Evolutionary conservation across 2,329 filamentous ascomycete species (phyloP).

Genomic region (Lojkania enalia): DNA sequence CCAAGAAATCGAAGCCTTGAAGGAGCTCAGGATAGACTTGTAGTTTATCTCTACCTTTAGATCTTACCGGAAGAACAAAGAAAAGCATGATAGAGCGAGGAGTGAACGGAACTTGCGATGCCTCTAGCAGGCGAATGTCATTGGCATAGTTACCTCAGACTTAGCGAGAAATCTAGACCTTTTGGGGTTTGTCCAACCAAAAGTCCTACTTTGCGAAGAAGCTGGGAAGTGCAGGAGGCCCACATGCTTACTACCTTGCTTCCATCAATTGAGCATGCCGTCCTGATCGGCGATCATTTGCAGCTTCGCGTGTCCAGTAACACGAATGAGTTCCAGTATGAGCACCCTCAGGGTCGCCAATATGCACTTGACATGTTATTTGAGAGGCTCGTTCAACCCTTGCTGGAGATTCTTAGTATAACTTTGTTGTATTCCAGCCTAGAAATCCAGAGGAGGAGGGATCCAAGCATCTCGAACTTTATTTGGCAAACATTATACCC

Average conservation of each 20-base stretch:
- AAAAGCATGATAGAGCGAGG: constrained; percentile 19
- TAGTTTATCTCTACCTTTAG: constrained; percentile 15
- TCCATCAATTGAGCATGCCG: constrained; percentile 61
- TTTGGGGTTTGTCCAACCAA: constrained; percentile 52
- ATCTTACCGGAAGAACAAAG: constrained; percentile 17
- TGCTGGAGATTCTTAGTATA: constrained; percentile 6
- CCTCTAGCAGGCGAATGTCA: constrained; percentile 49
- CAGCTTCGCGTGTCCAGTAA: constrained; percentile 62
- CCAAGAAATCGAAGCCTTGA: too few species aligned
- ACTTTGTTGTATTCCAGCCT: constrained; percentile 49
- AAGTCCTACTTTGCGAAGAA: constrained; percentile 66
- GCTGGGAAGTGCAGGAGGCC: constrained; percentile 68
- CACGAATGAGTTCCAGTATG: constrained; percentile 56
- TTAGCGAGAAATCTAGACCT: constrained; percentile 56
- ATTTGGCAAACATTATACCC: constrained; percentile 62
- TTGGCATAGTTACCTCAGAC: constrained; percentile 63
- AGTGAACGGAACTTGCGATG: constrained; percentile 40
- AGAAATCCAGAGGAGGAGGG: constrained; percentile 65
- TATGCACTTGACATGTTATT: constrained; percentile 63
- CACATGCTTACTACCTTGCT: constrained; percentile 62
- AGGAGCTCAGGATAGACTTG: too few species aligned
- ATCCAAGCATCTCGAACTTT: constrained; percentile 61
- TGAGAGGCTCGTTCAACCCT: constrained; percentile 54
- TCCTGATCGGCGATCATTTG: constrained; percentile 64
- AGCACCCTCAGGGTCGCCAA: constrained; percentile 50